phyloP scores from a whole-genome alignment of 2,329 filamentous ascomycete species.

The Penicillium sp. region DNA sequence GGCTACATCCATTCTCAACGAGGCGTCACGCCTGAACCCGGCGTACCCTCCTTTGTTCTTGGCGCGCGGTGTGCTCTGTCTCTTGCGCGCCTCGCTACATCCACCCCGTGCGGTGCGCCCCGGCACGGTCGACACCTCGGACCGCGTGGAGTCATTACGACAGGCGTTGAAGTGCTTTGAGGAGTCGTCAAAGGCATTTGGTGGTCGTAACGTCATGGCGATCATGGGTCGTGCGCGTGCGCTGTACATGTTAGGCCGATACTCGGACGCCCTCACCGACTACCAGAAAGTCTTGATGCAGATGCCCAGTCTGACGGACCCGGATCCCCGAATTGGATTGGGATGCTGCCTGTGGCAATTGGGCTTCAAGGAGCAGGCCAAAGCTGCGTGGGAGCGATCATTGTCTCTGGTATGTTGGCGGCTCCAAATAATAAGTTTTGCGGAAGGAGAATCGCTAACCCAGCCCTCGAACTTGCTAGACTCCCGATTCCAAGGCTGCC shows the following conservation, averaged over 20 bases:
- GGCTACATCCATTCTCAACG: conserved; percentile 87
- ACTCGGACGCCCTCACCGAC: conserved; percentile 69
- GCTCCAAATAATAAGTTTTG: not conserved
- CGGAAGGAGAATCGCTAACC: not conserved
- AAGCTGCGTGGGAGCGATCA: conserved; percentile 79
- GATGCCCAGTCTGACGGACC: conserved; percentile 82
- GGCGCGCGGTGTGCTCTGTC: conserved; percentile 79
- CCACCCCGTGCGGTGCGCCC: conserved; percentile 61
- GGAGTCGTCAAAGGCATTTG: conserved; percentile 78
- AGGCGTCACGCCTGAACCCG: conserved; percentile 89
- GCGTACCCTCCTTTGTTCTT: conserved; percentile 87
- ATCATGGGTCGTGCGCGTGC: conserved; percentile 83
- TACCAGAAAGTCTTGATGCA: conserved; percentile 85
- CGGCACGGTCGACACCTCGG: conserved; percentile 59
- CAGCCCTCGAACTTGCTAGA: conserved; percentile 30
- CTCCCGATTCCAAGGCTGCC: conserved; percentile 78
- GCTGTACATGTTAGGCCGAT: conserved; percentile 79
- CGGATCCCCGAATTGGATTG: conserved; percentile 91
- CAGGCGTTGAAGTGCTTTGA: conserved; percentile 90
- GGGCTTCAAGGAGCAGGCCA: conserved; percentile 88
- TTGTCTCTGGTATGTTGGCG: conserved; percentile 60
- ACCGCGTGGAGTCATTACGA: conserved; percentile 71
- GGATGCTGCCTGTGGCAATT: conserved; percentile 97
- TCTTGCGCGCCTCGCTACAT: conserved; percentile 80
- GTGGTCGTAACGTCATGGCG: conserved; percentile 85